phyloP scores from a whole-genome alignment of 495 filamentous ascomycete species.

The Neurospora sp. region DNA sequence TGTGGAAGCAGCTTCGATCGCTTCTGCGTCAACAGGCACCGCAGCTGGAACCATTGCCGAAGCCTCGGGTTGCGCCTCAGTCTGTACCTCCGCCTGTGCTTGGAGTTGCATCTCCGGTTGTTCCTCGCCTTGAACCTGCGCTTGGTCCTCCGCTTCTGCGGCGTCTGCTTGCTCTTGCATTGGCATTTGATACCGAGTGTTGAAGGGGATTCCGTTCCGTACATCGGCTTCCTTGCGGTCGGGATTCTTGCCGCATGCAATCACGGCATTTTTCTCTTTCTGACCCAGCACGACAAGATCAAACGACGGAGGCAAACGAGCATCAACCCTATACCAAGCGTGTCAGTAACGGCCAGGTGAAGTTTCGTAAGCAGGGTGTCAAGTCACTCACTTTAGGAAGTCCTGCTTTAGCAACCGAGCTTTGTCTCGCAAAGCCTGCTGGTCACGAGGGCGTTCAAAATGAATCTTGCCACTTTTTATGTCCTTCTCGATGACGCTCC shows the following conservation, averaged over 20 bases:
- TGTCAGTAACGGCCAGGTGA: neutral
- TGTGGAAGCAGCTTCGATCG: neutral
- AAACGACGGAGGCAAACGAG: constrained; percentile 35
- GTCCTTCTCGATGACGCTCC: constrained; percentile 38
- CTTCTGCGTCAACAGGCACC: neutral
- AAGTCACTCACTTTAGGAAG: constrained; percentile 43
- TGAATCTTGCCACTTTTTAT: constrained; percentile 19
- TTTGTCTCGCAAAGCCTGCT: constrained; percentile 58
- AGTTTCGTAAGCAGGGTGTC: neutral
- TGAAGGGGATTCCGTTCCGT: constrained; percentile 18
- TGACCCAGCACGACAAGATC: constrained; percentile 38
- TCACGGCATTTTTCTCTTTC: constrained; percentile 38
- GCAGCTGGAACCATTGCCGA: neutral
- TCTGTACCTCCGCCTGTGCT: neutral
- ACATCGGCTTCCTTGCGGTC: constrained; percentile 34
- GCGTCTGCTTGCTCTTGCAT: neutral
- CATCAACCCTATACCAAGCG: constrained; percentile 16
- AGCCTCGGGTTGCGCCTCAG: neutral
- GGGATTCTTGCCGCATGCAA: constrained; percentile 31
- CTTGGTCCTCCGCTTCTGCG: neutral
- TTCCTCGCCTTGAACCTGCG: neutral
- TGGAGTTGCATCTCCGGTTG: constrained; percentile 1
- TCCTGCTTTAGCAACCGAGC: constrained; percentile 52
- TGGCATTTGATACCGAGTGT: constrained; percentile 15
- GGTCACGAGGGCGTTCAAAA: constrained; percentile 38